These are phyloP conservation scores for Neonectria sp. DNA, from an alignment of 2,329 filamentous ascomycete genomes.

Conservation along the genomic window DNA sequence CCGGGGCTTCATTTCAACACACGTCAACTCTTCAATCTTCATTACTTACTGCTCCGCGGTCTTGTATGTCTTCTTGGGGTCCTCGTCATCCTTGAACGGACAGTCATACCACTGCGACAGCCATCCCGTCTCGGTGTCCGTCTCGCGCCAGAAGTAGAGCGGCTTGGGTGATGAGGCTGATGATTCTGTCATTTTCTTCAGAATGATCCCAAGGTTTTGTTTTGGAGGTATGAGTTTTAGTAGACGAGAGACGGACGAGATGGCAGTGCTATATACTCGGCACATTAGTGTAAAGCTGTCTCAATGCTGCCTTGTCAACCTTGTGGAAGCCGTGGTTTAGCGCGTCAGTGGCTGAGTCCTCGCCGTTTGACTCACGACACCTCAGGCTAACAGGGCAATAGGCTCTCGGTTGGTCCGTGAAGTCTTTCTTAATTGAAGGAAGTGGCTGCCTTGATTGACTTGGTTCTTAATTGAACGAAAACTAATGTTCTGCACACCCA, in stretches of 20 bases:
- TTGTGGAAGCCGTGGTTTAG: conserved; percentile 23
- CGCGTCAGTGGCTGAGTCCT: conserved; percentile 32
- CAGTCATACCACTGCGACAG: conserved; percentile 75
- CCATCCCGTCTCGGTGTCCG: conserved; percentile 64
- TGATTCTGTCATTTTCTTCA: conserved; percentile 26
- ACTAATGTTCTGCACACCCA: too few species aligned
- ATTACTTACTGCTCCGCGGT: conserved; percentile 66
- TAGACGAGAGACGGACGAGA: neutral
- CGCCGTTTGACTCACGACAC: conserved; percentile 43
- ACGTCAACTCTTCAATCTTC: neutral
- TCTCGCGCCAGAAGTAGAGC: conserved; percentile 66
- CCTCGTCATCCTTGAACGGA: conserved; percentile 61
- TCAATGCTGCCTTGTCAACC: conserved; percentile 25
- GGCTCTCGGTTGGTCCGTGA: neutral
- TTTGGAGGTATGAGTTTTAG: neutral
- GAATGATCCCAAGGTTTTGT: neutral
- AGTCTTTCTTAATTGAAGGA: neutral
- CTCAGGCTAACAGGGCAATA: neutral
- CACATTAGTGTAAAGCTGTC: neutral
- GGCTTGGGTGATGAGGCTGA: conserved; percentile 30
- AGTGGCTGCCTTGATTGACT: neutral
- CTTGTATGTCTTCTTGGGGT: conserved; percentile 57
- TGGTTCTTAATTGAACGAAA: neutral
- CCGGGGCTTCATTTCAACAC: neutral
- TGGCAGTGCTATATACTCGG: conserved; percentile 17